Conservation (phyloP, 768 basidiomycete species). For the Trametes maxima region DNA sequence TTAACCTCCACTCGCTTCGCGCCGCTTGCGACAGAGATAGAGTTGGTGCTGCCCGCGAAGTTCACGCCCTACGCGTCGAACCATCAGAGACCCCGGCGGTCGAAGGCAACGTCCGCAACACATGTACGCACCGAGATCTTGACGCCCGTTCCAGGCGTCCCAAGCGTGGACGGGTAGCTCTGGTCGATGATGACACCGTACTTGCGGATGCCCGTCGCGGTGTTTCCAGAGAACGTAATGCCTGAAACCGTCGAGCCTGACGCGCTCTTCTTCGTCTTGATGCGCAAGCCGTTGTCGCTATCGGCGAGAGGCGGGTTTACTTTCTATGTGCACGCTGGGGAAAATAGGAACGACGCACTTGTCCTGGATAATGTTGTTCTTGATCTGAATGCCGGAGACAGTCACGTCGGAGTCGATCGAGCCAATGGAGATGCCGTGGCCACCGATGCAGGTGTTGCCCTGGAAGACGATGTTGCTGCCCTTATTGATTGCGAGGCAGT, state of each 20-base stretch:
- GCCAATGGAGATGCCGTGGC: conserved; percentile 70
- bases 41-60: conserved; percentile 46
- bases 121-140: conserved; percentile 50
- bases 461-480: conserved; percentile 44
- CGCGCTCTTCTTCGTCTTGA: conserved; percentile 56
- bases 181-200: conserved; percentile 68
- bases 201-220: conserved; percentile 45
- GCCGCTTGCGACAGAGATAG: conserved; percentile 42
- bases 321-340: not conserved
- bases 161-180: conserved; percentile 58
- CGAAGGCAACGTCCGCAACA: not conserved
- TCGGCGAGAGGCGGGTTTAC: too few species aligned
- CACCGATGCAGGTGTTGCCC: conserved; percentile 52
- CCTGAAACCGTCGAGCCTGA: conserved; percentile 49
- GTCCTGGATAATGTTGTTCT: conserved; percentile 54
- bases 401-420: conserved; percentile 50
- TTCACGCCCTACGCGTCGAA: conserved; percentile 46
- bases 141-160: conserved; percentile 59
- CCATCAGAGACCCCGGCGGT: not conserved
- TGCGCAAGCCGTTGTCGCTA: conserved; percentile 59
- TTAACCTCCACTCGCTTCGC: conserved; percentile 55
- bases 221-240: conserved; percentile 57
- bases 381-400: conserved; percentile 51
- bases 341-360: conserved; percentile 41
- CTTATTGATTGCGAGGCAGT: conserved; percentile 60